phyloP scores from a whole-genome alignment of 306 rosid genomes.

The Inga laurina region DNA sequence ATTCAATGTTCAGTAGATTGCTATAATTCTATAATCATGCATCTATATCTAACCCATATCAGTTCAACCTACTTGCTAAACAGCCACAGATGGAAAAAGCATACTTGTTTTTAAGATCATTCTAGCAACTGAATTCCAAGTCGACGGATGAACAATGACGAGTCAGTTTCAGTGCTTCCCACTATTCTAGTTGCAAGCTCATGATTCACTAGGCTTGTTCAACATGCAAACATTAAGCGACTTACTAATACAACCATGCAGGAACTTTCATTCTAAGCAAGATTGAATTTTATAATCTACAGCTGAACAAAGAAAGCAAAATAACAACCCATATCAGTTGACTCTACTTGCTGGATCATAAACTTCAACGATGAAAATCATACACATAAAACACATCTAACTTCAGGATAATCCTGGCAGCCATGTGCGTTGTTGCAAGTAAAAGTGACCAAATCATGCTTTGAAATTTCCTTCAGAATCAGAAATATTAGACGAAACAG shows the following conservation, averaged over 20 bases:
- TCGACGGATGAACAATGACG: not conserved
- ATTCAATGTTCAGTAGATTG: not conserved
- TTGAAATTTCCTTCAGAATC: not conserved
- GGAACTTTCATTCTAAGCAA: not conserved
- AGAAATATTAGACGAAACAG: not conserved
- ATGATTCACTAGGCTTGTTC: not conserved
- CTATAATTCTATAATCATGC: not conserved
- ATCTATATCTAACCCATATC: not conserved
- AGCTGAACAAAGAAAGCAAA: not conserved
- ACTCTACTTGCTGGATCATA: not conserved
- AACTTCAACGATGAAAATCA: not conserved
- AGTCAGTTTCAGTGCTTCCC: too few species aligned
- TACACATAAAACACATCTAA: not conserved
- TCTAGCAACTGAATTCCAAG: not conserved
- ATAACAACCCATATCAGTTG: not conserved
- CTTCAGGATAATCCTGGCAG: not conserved
- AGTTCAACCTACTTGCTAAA: not conserved
- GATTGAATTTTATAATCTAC: not conserved
- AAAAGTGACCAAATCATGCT: not conserved
- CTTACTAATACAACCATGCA: not conserved
- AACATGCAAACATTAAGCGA: not conserved
- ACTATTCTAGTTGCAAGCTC: not conserved
- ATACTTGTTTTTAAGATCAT: not conserved
- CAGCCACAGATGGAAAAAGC: not conserved
- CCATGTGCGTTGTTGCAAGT: not conserved